Base-by-base conservation (phyloP, 768 basidiomycete genomes). In the Psilocybe cyanescens region DNA sequence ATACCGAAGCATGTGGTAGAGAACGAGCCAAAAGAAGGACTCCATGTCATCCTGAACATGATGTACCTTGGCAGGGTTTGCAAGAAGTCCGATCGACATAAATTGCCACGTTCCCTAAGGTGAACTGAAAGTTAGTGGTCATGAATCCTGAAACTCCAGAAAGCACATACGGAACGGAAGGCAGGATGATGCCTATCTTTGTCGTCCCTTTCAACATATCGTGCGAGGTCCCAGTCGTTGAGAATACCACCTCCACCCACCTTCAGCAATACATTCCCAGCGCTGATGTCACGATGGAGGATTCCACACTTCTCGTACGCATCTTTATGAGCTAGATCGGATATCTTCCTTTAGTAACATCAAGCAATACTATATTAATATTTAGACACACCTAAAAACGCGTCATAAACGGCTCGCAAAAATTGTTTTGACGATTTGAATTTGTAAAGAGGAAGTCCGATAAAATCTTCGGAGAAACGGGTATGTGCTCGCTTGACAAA, bases 101-200 rank as follows among this genome's bases (percentile, higher is more conserved):
- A 74, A 75, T 33, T 68, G 68, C 74, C 74, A 75, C 12, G 74
- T 75, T 0, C 76, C 75, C 74, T 75, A 41, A 9, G 29, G 24
- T 19, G 19, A 19, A 19, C 19, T 19, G 19, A 19, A 19, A 19
- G 19, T 19, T 19, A 19, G 14, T 52, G n/a, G 2, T 24, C 24
- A 11, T 4, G n/a, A 41, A 17, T 3, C 3, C 3, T 1, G n/a
- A 16, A 8, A 30, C 16, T 17, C 3, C 16, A 19, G 19, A 11
- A 33, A 17, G 19, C 14, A n/a, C 33, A 17, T 31, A 70, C 70
- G 5, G 67, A 66, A 28, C 69, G 63, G 30, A 39, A 46, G 6
- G 8, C 24, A 8, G 41, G 62, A 16, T 58, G 57, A 5, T 50
- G 51, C 0, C 1, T 1, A 45, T 31, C 8, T 9, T 28, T 19